phyloP scores from a whole-genome alignment of 148 eudicot genomes.

The Cornus controversa region DNA sequence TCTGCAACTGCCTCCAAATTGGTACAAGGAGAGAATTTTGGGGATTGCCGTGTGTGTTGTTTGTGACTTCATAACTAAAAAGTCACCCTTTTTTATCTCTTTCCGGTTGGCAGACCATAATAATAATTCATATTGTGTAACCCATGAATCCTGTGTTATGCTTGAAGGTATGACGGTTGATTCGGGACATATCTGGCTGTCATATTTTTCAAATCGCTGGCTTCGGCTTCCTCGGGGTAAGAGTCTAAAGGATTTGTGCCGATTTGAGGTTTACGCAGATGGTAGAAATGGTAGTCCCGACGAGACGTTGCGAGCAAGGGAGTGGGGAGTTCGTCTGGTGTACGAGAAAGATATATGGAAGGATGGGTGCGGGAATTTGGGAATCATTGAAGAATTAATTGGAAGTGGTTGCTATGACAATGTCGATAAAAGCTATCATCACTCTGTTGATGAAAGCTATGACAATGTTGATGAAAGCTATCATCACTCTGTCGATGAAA shows the following conservation, averaged over 20 bases:
- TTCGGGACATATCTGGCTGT: not conserved
- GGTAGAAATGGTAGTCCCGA: too few relatives aligned
- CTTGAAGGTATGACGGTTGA: not conserved
- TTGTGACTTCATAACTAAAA: not conserved
- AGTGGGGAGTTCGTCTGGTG: not conserved
- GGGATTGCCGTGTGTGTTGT: not conserved
- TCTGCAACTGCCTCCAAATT: not conserved
- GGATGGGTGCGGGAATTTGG: too few relatives aligned
- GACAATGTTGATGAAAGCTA: too few relatives aligned
- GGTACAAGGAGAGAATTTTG: not conserved
- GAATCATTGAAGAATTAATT: not conserved
- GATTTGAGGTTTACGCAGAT: too few relatives aligned
- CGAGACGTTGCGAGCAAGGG: too few relatives aligned
- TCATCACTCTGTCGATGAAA: too few relatives aligned
- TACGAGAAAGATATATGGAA: not conserved
- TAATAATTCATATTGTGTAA: too few relatives aligned
- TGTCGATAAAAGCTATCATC: too few relatives aligned
- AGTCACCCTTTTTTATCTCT: not conserved
- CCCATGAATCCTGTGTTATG: too few relatives aligned
- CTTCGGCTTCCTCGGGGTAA: too few relatives aligned
- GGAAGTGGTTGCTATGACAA: not conserved
- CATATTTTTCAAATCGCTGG: not conserved
- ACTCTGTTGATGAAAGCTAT: too few relatives aligned
- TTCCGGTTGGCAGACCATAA: not conserved
- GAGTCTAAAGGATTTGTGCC: not conserved